A percentile compares a stretch with the other conserved stretches of the same genome.
Evolutionary conservation across 1,139 yeast species (phyloP).

Genomic region (Sugiyamaella novakii): DNA sequence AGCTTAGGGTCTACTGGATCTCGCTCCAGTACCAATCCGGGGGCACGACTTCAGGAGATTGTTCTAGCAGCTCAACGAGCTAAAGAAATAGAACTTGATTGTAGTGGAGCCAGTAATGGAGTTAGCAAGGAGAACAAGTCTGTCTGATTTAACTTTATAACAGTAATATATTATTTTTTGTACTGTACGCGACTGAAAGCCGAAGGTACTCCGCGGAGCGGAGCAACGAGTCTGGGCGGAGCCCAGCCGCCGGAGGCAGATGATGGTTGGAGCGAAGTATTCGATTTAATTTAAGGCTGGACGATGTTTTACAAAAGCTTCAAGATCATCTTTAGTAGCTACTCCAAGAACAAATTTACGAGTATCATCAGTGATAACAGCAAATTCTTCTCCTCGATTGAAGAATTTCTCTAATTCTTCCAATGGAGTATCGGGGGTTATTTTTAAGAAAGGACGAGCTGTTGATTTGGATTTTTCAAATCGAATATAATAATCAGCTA

Average conservation of each 20-base stretch:
- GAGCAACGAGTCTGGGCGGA: neutral
- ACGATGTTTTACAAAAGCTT: conserved; percentile 54
- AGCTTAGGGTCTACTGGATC: conserved; percentile 10
- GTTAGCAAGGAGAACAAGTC: conserved; percentile 5
- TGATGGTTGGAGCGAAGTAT: neutral
- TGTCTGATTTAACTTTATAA: too few species aligned
- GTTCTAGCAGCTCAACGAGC: conserved; percentile 59
- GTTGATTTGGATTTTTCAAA: conserved; percentile 32
- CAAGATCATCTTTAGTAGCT: conserved; percentile 63
- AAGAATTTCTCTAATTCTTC: conserved; percentile 59
- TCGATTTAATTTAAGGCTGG: conserved; percentile 39
- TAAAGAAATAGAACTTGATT: conserved; percentile 5
- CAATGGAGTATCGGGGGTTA: conserved; percentile 61
- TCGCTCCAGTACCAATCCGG: conserved; percentile 9
- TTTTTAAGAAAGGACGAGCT: conserved; percentile 42
- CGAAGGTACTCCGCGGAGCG: too few species aligned
- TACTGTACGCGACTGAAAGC: too few species aligned
- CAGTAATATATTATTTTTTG: too few species aligned
- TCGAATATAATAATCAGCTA: conserved; percentile 37
- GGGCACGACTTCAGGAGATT: conserved; percentile 66
- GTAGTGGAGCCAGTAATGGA: too few species aligned
- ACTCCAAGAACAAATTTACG: conserved; percentile 64
- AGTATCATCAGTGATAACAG: conserved; percentile 58
- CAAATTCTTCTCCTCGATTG: conserved; percentile 55
- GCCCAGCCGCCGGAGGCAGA: conserved; percentile 10